A percentile compares a stretch with the other conserved stretches of the same genome.
Conservation (phyloP, 75 land plant species). For the Ceratopteris richardii region DNA sequence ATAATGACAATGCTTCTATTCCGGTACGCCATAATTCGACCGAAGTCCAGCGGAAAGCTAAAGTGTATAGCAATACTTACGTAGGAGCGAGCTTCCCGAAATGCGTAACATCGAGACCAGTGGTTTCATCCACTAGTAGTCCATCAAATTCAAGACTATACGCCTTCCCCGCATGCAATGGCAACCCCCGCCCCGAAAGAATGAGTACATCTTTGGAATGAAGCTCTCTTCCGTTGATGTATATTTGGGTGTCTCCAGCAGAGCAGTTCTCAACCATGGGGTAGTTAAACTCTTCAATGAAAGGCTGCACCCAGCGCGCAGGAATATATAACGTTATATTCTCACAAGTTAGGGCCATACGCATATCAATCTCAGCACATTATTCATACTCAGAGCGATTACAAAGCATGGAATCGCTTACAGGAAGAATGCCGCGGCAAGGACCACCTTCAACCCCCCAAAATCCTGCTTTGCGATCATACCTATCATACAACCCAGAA, state of each 20-base stretch:
- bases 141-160: constrained; percentile 74
- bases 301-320: constrained; percentile 88
- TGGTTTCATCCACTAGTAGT: constrained; percentile 37
- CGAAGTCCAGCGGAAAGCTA: too few relatives aligned
- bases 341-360: too few relatives aligned
- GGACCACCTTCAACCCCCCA: constrained; percentile 88
- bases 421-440: constrained; percentile 86
- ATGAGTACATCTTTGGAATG: constrained; percentile 63
- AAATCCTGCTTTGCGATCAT: constrained; percentile 81
- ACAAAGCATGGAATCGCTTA: constrained; percentile 23
- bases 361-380: too few relatives aligned
- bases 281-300: constrained; percentile 70
- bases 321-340: too few relatives aligned
- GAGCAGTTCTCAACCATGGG: constrained; percentile 70
- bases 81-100: too few relatives aligned
- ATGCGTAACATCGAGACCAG: constrained; percentile 2
- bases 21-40: too few relatives aligned
- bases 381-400: too few relatives aligned
- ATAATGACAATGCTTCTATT: too few relatives aligned
- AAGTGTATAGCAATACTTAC: too few relatives aligned
- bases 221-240: constrained; percentile 91
- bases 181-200: constrained; percentile 69
- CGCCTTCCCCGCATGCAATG: constrained; percentile 34
- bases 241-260: constrained; percentile 62
- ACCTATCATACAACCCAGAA: constrained; percentile 45